Conservation (phyloP, 768 basidiomycete species). For the Scleroderma bovista region DNA sequence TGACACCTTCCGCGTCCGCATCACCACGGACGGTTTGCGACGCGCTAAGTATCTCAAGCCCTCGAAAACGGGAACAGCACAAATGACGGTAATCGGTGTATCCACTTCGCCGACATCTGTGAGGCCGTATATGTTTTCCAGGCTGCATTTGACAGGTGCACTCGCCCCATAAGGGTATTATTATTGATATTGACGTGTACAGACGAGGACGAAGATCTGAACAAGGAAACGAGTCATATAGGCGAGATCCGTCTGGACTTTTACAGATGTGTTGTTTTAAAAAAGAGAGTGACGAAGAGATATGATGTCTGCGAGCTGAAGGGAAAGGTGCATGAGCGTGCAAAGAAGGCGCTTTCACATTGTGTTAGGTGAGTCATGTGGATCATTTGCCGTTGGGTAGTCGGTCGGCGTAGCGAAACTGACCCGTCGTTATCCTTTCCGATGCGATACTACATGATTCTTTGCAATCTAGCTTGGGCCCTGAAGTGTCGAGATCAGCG, state of each 20-base stretch:
- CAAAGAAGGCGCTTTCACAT: constrained; percentile 27
- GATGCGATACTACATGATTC: too few species aligned
- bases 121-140: constrained; percentile 22
- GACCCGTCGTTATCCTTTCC: too few species aligned
- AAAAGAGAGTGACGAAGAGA: too few species aligned
- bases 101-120: constrained; percentile 14
- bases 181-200: constrained; percentile 7
- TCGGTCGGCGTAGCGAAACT: too few species aligned
- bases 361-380: constrained; percentile 19
- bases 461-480: constrained; percentile 18
- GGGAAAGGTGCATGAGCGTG: constrained; percentile 24
- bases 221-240: constrained; percentile 10
- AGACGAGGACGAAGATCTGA: constrained; percentile 25
- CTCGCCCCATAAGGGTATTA: background rate
- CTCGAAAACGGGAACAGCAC: background rate
- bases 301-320: background rate
- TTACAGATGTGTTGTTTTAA: constrained; percentile 11
- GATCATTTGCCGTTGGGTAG: too few species aligned
- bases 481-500: constrained; percentile 4
- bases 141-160: constrained; percentile 24
- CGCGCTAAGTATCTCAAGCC: constrained; percentile 4
- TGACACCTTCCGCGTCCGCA: constrained; percentile 3
- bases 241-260: constrained; percentile 3
- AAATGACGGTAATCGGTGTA: too few species aligned
- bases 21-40: constrained; percentile 16